Evolutionary conservation across 306 rosid species (phyloP).

Genomic region (Vigna hirtella): DNA sequence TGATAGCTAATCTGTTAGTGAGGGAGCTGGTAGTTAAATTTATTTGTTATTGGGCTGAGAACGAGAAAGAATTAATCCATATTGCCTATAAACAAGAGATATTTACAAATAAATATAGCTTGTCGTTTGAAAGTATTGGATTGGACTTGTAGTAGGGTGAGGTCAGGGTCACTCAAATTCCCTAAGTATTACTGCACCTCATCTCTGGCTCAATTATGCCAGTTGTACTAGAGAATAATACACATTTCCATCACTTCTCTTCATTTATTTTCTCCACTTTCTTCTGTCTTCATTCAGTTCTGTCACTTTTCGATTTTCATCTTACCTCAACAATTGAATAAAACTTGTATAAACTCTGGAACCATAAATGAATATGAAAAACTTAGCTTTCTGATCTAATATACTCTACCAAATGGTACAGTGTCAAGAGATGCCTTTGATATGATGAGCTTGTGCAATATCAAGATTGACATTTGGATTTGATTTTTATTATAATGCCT

Average conservation of each 20-base stretch:
- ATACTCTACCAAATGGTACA: constrained; percentile 8
- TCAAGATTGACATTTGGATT: neutral
- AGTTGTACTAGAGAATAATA: neutral
- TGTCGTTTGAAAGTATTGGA: neutral
- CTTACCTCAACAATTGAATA: neutral
- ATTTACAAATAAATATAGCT: neutral
- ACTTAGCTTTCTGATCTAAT: constrained; percentile 9
- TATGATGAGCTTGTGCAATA: neutral
- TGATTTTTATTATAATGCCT: neutral
- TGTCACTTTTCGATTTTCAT: neutral
- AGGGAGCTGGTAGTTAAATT: neutral
- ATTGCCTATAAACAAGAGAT: neutral
- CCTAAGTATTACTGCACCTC: neutral
- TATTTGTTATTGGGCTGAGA: neutral
- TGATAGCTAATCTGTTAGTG: neutral
- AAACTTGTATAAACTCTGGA: neutral
- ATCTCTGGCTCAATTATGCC: neutral
- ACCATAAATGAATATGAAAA: neutral
- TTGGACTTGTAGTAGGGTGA: neutral
- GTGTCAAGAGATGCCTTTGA: neutral
- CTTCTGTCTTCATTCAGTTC: neutral
- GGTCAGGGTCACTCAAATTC: neutral
- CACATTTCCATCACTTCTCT: neutral
- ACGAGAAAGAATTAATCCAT: neutral
- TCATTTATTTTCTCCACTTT: neutral